These are phyloP conservation scores for Magnaporthiopsis incrustans DNA, from an alignment of 2,329 filamentous ascomycete species.

Conservation along the genomic window DNA sequence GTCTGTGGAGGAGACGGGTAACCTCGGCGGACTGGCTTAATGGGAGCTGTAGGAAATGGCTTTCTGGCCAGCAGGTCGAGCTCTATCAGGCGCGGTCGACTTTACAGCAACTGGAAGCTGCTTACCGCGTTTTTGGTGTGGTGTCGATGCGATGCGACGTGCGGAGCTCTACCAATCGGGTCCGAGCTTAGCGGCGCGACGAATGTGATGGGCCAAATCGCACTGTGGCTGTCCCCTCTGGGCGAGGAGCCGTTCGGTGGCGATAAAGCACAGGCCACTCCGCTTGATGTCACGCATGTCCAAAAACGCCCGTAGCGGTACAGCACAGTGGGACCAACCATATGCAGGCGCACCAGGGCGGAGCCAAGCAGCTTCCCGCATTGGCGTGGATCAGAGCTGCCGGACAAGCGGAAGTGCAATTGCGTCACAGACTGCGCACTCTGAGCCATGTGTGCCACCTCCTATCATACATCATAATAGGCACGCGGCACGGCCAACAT, in stretches of 20 bases:
- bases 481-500: neutral
- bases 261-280: neutral
- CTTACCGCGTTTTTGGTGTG: neutral
- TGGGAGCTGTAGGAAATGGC: neutral
- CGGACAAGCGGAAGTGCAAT: neutral
- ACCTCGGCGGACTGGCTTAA: neutral
- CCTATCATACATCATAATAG: neutral
- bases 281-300: neutral
- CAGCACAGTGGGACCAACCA: neutral
- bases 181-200: neutral
- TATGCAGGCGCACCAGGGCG: neutral
- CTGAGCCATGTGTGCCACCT: neutral
- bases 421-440: constrained; percentile 2
- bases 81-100: neutral
- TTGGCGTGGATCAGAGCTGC: neutral
- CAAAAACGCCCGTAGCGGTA: neutral
- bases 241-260: neutral
- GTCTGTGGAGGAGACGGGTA: neutral
- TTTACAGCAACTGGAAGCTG: neutral
- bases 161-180: neutral
- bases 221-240: too few relatives aligned
- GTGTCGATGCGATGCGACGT: neutral
- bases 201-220: too few relatives aligned
- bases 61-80: neutral
- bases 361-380: neutral